These are phyloP conservation scores for Botrytis elliptica DNA, from an alignment of 2,329 filamentous ascomycete genomes.

Conservation along the genomic window DNA sequence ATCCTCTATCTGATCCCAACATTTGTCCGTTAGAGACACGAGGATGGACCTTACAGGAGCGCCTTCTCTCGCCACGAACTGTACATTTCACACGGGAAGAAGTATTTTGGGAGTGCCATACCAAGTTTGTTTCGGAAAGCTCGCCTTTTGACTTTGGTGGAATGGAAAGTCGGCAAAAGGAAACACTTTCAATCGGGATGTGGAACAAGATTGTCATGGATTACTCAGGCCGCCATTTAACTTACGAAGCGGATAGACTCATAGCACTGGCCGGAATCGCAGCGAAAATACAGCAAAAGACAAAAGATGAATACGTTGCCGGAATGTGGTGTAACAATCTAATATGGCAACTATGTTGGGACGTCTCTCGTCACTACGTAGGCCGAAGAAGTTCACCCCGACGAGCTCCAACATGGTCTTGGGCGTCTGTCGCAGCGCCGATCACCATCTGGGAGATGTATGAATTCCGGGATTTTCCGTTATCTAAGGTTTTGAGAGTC, in stretches of 20 bases:
- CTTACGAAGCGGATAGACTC: not conserved
- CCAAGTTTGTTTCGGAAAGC: not conserved
- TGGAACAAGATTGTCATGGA: not conserved
- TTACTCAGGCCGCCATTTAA: not conserved
- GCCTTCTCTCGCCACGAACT: not conserved
- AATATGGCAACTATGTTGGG: not conserved
- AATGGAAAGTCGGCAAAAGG: too few species aligned
- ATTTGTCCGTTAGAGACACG: not conserved
- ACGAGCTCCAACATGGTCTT: not conserved
- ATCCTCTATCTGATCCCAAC: rapidly evolving
- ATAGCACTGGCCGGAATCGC: not conserved
- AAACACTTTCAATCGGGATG: not conserved
- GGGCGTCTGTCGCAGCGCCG: not conserved
- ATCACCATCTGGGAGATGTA: too few species aligned
- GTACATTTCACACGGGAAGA: not conserved
- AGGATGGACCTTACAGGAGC: not conserved
- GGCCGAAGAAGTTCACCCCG: not conserved
- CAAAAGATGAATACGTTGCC: not conserved
- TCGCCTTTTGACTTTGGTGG: too few species aligned
- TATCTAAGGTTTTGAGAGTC: too few species aligned
- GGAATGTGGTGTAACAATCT: not conserved
- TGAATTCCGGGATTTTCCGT: too few species aligned
- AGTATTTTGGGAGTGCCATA: not conserved
- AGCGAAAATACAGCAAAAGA: not conserved
- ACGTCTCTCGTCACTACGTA: rapidly evolving